Conservation (phyloP, 2,329 filamentous ascomycete species). For the Fusarium falciforme region DNA sequence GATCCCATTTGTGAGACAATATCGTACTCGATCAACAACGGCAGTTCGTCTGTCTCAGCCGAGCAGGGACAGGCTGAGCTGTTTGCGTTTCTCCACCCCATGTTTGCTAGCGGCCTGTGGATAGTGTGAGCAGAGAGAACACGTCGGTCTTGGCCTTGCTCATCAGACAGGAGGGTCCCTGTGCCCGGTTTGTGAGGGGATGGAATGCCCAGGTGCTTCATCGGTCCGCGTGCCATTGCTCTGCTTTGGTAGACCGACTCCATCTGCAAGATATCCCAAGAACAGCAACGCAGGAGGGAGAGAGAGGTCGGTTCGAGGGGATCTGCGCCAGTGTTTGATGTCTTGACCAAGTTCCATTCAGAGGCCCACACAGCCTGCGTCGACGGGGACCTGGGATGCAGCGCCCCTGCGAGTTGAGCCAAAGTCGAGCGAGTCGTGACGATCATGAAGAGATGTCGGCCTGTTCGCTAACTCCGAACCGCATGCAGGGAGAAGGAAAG, state of each 20-base stretch:
- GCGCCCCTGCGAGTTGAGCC: slow-evolving; percentile 20
- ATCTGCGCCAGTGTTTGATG: slow-evolving; percentile 4
- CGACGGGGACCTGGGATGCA: slow-evolving; percentile 23
- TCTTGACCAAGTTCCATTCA: slow-evolving; percentile 1
- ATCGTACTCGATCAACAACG: background rate
- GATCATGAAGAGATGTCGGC: slow-evolving; percentile 13
- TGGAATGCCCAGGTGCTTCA: background rate
- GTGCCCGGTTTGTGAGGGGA: background rate
- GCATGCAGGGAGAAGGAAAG: slow-evolving; percentile 27
- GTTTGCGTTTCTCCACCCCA: slow-evolving; percentile 8
- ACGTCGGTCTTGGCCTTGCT: slow-evolving; percentile 1
- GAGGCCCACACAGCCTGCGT: slow-evolving; percentile 18
- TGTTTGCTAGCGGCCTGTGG: background rate
- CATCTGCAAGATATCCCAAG: slow-evolving; percentile 4
- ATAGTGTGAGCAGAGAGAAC: slow-evolving; percentile 4
- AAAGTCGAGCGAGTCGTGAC: slow-evolving; percentile 1
- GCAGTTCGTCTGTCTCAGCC: slow-evolving; percentile 15
- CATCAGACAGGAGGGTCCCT: background rate
- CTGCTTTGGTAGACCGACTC: background rate
- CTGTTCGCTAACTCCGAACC: slow-evolving; percentile 8
- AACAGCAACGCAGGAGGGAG: background rate
- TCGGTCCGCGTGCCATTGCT: background rate
- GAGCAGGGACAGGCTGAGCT: slow-evolving; percentile 8
- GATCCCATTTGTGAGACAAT: slow-evolving; percentile 16
- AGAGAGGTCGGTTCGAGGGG: background rate